Conservation (phyloP, 2,329 filamentous ascomycete species). For the Mariannaea elegans region DNA sequence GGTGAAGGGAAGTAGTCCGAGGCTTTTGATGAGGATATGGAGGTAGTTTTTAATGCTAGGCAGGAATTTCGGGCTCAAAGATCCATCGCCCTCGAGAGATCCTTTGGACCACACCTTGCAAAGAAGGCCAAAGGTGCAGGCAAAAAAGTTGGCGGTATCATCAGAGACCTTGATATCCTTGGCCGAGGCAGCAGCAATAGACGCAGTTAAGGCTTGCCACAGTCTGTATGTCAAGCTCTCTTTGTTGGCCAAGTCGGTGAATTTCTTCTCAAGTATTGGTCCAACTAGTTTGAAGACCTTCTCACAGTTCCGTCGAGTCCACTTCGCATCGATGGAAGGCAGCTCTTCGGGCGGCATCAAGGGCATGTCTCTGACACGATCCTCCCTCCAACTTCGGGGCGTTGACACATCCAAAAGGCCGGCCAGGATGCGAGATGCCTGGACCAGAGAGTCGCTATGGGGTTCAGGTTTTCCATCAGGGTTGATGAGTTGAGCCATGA, state of each 20-base stretch:
- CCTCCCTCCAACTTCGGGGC: constrained; percentile 75
- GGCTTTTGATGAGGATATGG: constrained; percentile 56
- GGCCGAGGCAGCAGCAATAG: constrained; percentile 72
- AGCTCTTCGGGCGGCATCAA: constrained; percentile 76
- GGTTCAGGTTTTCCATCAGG: constrained; percentile 46
- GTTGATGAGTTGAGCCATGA: constrained; percentile 67
- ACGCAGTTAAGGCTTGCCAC: constrained; percentile 69
- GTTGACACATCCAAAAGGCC: constrained; percentile 72
- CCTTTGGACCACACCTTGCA: constrained; percentile 69
- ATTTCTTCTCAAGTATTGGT: constrained; percentile 68
- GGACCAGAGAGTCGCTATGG: constrained; percentile 61
- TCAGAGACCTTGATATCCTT: constrained; percentile 91
- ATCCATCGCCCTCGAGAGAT: constrained; percentile 53
- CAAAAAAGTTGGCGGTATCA: constrained; percentile 83
- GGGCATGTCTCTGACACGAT: constrained; percentile 70
- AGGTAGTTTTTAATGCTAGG: constrained; percentile 62
- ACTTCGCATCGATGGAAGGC: constrained; percentile 84
- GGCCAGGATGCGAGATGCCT: constrained; percentile 74
- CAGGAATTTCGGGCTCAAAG: constrained; percentile 60
- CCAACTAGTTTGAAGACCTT: constrained; percentile 71
- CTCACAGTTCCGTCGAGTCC: constrained; percentile 78
- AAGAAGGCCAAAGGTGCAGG: constrained; percentile 74
- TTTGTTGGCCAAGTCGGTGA: constrained; percentile 68
- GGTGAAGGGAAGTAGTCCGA: constrained; percentile 70
- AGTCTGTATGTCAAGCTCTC: constrained; percentile 63